Base-by-base conservation (phyloP, 441 rosid genomes). In the Aleurites moluccanus region DNA sequence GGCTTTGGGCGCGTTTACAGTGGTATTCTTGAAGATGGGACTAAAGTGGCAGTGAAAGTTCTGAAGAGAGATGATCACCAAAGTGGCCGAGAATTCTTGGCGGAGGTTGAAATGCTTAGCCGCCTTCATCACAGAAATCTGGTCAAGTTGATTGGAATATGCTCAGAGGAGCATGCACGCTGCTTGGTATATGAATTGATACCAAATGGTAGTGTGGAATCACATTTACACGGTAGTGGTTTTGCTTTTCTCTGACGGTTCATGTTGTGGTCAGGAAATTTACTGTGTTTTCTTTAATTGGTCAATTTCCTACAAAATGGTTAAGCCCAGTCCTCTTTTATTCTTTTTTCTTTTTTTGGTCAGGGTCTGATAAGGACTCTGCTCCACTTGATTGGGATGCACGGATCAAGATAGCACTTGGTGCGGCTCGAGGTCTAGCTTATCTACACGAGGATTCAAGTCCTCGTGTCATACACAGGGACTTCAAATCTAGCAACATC, bases 31-130 rank as follows among this genome's bases (percentile, higher is more conserved):
- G 92, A 93, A 55, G 99, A 95, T 45, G 93, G 93, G 75, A 95
- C 88, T 50, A 80, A 89, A 75, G 96, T 90, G 44, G 99, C 97
- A 2, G 97, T 95, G 76, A 95, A 95, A 83, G 92, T 93, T 44
- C 78, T 95, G 77, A 95, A 95, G 86, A 89, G 99, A 83, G 97
- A 91, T 70, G 97, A 93, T 85, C 97, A 88, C 53, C 99, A 95
- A 80, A 96, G 98, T 35, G 82, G 91, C 73, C 84, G 97, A 56
- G 98, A 93, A 85, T 95, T 95, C 86, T 83, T 93, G 84, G 98
- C 99, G 7, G 98, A 95, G 83, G 91, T 93, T 4, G 99, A 95
- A 86, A 95, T 95, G 97, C 96, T 95, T 76, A 95, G 99, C 74
- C 99, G 98, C 70, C 91, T 95, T 79, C 98, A 95, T 84, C 99